Evolutionary conservation across 305 asterid species (phyloP).

Genomic region (Solanum aculeatissimum): DNA sequence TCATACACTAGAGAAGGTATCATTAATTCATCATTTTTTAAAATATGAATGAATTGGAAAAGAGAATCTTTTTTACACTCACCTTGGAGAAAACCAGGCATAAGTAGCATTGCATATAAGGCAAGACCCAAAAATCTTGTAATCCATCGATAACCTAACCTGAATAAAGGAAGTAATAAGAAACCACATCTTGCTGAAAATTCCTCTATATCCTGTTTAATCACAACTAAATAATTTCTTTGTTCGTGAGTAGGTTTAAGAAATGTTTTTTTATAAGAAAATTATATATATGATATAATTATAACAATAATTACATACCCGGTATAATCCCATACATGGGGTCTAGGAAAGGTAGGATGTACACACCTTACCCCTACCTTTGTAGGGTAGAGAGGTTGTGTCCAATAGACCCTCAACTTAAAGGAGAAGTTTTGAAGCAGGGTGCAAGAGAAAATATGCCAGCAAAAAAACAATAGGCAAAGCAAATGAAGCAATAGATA

Average conservation of each 20-base stretch:
- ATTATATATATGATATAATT: background rate
- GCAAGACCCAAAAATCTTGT: constrained; percentile 69
- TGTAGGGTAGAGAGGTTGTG: background rate
- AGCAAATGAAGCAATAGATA: background rate
- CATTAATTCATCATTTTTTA: background rate
- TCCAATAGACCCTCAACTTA: background rate
- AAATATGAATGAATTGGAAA: background rate
- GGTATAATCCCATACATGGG: background rate
- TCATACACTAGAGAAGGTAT: background rate
- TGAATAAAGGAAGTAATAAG: constrained; percentile 41
- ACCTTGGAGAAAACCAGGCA: constrained; percentile 99
- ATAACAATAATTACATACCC: background rate
- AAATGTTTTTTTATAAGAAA: background rate
- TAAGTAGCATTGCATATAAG: constrained; percentile 73
- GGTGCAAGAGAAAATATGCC: background rate
- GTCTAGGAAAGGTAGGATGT: background rate
- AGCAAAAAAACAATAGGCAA: background rate
- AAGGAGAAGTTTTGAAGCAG: background rate
- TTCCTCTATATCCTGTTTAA: background rate
- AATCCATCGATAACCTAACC: constrained; percentile 98
- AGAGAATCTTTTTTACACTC: constrained; percentile 1
- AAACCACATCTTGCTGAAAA: background rate
- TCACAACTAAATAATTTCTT: background rate
- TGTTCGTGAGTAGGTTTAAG: background rate
- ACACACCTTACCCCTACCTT: background rate